phyloP scores from a whole-genome alignment of 257 asterid genomes.

The Verbascum thapsus region DNA sequence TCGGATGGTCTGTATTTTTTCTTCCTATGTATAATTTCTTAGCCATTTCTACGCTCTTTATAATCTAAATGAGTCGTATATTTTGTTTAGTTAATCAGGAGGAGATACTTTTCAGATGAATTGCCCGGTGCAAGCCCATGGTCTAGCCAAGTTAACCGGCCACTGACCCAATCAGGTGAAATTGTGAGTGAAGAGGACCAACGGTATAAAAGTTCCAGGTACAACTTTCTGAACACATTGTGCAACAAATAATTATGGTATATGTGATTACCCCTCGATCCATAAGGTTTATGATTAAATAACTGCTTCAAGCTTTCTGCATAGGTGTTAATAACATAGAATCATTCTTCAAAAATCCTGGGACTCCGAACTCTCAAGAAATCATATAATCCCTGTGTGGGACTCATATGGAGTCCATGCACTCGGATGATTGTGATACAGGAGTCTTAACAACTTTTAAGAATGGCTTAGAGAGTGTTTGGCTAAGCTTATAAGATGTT shows the following conservation, averaged over 20 bases:
- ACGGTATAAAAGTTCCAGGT: conserved; percentile 60
- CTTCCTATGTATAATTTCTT: conserved; percentile 10
- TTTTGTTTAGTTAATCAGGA: conserved; percentile 74
- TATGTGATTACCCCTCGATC: not conserved
- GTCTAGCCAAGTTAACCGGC: conserved; percentile 52
- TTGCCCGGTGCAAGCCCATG: conserved; percentile 75
- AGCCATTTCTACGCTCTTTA: conserved; percentile 1
- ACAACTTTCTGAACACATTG: conserved; percentile 5
- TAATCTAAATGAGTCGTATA: conserved; percentile 31
- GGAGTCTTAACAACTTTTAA: too few relatives aligned
- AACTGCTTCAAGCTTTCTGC: too few relatives aligned
- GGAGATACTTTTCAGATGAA: conserved; percentile 97
- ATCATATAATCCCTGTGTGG: too few relatives aligned
- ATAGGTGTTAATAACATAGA: too few relatives aligned
- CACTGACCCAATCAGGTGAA: conserved; percentile 62
- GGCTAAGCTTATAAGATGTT: too few relatives aligned
- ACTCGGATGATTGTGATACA: too few relatives aligned
- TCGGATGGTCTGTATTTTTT: conserved; percentile 59
- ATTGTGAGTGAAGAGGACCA: conserved; percentile 76
- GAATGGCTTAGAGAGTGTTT: too few relatives aligned
- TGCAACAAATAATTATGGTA: not conserved
- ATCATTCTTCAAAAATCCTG: too few relatives aligned
- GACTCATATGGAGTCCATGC: too few relatives aligned
- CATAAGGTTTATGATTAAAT: not conserved
- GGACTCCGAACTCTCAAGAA: too few relatives aligned